phyloP scores from a whole-genome alignment of 2,329 filamentous ascomycete species.

The Penicillium hesseltinei region DNA sequence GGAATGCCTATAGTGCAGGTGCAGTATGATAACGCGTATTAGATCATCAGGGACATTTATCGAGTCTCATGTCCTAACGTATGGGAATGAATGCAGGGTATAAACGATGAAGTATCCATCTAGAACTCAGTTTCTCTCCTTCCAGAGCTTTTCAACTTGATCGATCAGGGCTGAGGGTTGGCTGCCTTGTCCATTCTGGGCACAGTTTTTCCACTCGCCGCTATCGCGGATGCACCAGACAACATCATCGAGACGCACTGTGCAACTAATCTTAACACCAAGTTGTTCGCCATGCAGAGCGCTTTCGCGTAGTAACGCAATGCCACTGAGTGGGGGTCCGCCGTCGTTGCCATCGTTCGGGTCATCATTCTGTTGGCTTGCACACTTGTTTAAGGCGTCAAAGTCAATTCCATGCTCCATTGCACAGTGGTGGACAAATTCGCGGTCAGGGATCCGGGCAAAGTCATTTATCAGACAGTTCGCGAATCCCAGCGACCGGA shows the following conservation, averaged over 20 bases:
- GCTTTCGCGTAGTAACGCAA: slow-evolving; percentile 46
- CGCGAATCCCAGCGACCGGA: slow-evolving; percentile 86
- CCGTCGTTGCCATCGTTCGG: slow-evolving; percentile 58
- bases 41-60: slow-evolving; percentile 1
- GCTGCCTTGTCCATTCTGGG: slow-evolving; percentile 57
- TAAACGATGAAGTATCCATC: neutral
- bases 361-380: slow-evolving; percentile 71
- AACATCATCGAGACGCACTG: slow-evolving; percentile 73
- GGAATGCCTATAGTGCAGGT: neutral
- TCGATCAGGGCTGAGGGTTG: slow-evolving; percentile 64
- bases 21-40: neutral
- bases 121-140: slow-evolving; percentile 24
- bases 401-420: slow-evolving; percentile 89
- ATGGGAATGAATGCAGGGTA: neutral
- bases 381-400: slow-evolving; percentile 75
- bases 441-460: slow-evolving; percentile 69
- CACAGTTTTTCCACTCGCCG: slow-evolving; percentile 77
- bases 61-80: slow-evolving; percentile 2
- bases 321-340: slow-evolving; percentile 55
- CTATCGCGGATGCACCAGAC: slow-evolving; percentile 81
- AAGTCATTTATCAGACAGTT: slow-evolving; percentile 84
- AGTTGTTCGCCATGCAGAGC: slow-evolving; percentile 56
- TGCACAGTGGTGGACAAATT: slow-evolving; percentile 82
- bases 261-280: slow-evolving; percentile 71
- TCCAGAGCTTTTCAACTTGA: slow-evolving; percentile 71